Evolutionary conservation across 345 rosid species (phyloP), one percentile per base, ranked within the genome.

Genomic region (Mercurialis annua): DNA sequence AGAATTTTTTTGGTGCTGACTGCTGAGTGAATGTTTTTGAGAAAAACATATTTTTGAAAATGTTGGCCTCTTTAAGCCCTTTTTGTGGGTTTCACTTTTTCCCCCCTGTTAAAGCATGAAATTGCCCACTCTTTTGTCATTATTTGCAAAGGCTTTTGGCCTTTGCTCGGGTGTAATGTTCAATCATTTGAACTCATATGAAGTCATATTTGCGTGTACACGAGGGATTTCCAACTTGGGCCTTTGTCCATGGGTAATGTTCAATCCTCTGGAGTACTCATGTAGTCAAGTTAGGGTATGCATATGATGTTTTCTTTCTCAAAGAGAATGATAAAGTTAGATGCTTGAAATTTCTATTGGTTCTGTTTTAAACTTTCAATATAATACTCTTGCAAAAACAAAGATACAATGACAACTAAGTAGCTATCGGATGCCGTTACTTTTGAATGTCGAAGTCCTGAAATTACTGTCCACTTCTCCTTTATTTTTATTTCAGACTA

Each of bases 401-500:
- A 59, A 24, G 48, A n/a, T 31, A 59, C 23, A 47, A 59, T 12
- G 47, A 18, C 23, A 60, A 42, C 51, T 42, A 34, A 60, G 33
- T 42, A 40, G 63, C 50, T 5, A 61, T 42, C 43, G 65, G 65
- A 61, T 43, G 50, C 65, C 9, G 60, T 64, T 69, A 47, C 59
- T 57, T 71, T 64, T 71, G 70, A 71, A 31, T 33, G 47, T 26
- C 29, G 23, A 48, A 71, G 23, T 50, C 20, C 16, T 44, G 50
- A 34, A 42, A 43, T 59, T 68, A 62, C n/a, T 42, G 52, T 21
- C 29, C 9, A 18, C 10, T 58, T 54, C 58, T 55, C 26, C 26
- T 60, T 50, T 16, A 27, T 33, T 70, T 66, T 42, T 26, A 2
- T 24, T 17, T n/a, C 67, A 67, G 65, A 66, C 15, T 21, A 42